These are phyloP conservation scores for Pichia deserticola DNA, from an alignment of 805 yeast species.

Conservation along the genomic window DNA sequence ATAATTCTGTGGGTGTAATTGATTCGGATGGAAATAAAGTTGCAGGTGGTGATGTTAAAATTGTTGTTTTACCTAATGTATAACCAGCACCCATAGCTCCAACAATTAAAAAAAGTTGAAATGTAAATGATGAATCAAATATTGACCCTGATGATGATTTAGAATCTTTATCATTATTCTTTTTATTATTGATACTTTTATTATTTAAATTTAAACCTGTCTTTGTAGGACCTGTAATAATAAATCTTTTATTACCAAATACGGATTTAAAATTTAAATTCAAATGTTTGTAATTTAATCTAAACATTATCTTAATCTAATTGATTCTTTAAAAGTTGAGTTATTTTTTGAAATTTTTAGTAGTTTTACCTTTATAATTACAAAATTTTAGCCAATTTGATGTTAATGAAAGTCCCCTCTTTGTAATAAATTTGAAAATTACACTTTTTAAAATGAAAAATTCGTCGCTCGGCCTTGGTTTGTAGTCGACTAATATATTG, in stretches of 20 bases:
- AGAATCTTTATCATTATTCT: neutral
- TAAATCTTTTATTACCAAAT: neutral
- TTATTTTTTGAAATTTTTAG: no score
- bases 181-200: neutral
- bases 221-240: conserved; percentile 6
- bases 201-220: neutral
- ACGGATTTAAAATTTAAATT: neutral
- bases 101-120: conserved; percentile 23
- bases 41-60: conserved; percentile 22
- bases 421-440: no score
- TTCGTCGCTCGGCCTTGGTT: no score
- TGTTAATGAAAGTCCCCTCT: no score
- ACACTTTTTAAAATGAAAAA: no score
- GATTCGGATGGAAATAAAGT: conserved; percentile 25
- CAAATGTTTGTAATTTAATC: neutral
- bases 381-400: no score
- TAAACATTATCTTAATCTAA: no score
- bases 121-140: conserved; percentile 19
- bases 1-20: conserved; percentile 16
- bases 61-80: conserved; percentile 22
- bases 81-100: conserved; percentile 31
- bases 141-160: conserved; percentile 9
- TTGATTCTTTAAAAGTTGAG: no score
- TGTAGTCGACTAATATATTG: no score
- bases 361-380: no score